phyloP scores from a whole-genome alignment of 495 filamentous ascomycete species.

The Penicillium riverlandense region DNA sequence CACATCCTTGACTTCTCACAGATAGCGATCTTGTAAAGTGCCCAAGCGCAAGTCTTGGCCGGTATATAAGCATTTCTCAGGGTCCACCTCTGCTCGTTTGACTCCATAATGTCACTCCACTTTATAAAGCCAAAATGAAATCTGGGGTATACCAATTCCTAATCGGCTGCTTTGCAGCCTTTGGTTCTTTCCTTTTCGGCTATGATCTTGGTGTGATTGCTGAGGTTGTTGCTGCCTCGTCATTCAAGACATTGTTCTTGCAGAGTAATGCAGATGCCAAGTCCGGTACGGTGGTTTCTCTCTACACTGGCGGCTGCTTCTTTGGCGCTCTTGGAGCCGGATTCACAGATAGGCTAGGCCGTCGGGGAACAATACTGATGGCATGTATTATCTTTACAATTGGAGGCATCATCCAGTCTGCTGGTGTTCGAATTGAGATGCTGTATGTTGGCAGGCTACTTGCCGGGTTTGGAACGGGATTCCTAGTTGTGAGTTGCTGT shows the following conservation, averaged over 20 bases:
- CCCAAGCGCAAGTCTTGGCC: too few relatives aligned
- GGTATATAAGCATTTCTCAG: too few relatives aligned
- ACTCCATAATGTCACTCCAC: too few relatives aligned
- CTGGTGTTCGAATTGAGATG: too few relatives aligned
- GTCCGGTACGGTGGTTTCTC: conserved; percentile 51
- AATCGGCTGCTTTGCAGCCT: conserved; percentile 45
- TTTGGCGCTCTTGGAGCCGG: conserved; percentile 8
- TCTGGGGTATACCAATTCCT: conserved; percentile 32
- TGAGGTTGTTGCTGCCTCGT: conserved; percentile 23
- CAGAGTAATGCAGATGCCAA: conserved; percentile 31
- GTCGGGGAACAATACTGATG: conserved; percentile 16
- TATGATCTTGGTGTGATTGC: conserved; percentile 44
- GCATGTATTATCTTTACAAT: conserved; percentile 17
- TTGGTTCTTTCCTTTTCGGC: conserved; percentile 46
- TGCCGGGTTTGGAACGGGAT: conserved; percentile 39
- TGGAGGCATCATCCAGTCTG: conserved; percentile 6
- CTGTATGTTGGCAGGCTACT: conserved; percentile 15
- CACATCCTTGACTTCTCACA: too few relatives aligned
- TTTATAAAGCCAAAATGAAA: too few relatives aligned
- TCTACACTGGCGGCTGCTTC: conserved; percentile 42
- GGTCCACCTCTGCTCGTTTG: too few relatives aligned
- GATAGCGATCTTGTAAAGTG: too few relatives aligned
- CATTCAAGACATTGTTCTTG: conserved; percentile 7
- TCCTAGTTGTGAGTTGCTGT: conserved; percentile 26
- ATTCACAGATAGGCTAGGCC: not conserved